Percentiles rank a stretch among this genome's conserved stretches.
These are phyloP conservation scores for Grifola frondosa DNA, from an alignment of 1,284 basidiomycete species.

Conservation along the genomic window DNA sequence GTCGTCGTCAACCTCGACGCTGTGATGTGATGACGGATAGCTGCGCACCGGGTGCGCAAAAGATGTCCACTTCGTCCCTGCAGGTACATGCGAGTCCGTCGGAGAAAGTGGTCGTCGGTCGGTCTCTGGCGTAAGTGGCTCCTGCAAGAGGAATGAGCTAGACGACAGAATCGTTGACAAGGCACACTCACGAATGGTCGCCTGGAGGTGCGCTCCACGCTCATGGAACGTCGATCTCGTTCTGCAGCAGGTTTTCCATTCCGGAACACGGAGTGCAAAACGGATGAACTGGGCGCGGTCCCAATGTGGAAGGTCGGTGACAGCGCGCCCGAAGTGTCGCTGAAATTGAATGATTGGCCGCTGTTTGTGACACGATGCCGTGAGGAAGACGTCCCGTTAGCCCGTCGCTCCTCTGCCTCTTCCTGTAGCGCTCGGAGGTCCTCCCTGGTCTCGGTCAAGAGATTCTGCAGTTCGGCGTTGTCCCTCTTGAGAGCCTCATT, in stretches of 20 bases:
- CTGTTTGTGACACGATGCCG: conserved; percentile 27
- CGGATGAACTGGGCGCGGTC: conserved; percentile 24
- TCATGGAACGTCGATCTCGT: conserved; percentile 26
- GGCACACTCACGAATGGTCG: conserved; percentile 41
- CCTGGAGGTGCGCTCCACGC: conserved; percentile 27
- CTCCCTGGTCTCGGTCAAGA: conserved; percentile 76
- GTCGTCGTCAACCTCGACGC: conserved; percentile 49
- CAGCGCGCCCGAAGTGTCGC: conserved; percentile 20
- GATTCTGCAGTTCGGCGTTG: conserved; percentile 72
- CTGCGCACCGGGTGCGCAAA: conserved; percentile 39
- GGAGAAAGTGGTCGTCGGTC: conserved; percentile 57
- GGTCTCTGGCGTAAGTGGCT: conserved; percentile 64
- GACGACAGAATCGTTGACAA: not conserved
- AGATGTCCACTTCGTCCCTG: conserved; percentile 43
- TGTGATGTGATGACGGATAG: conserved; percentile 42
- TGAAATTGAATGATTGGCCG: conserved; percentile 18
- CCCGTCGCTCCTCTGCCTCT: conserved; percentile 72
- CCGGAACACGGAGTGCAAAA: conserved; percentile 23
- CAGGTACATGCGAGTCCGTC: conserved; percentile 44
- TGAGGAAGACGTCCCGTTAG: conserved; percentile 35
- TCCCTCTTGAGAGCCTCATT: conserved; percentile 82
- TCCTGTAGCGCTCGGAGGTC: conserved; percentile 68
- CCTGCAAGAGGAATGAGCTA: conserved; percentile 35
- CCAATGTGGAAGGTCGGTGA: conserved; percentile 32
- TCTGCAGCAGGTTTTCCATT: conserved; percentile 13